A percentile compares a stretch with the other conserved stretches of the same genome.
Evolutionary conservation across 306 rosid species (phyloP).

Genomic region (Clitoria ternatea): DNA sequence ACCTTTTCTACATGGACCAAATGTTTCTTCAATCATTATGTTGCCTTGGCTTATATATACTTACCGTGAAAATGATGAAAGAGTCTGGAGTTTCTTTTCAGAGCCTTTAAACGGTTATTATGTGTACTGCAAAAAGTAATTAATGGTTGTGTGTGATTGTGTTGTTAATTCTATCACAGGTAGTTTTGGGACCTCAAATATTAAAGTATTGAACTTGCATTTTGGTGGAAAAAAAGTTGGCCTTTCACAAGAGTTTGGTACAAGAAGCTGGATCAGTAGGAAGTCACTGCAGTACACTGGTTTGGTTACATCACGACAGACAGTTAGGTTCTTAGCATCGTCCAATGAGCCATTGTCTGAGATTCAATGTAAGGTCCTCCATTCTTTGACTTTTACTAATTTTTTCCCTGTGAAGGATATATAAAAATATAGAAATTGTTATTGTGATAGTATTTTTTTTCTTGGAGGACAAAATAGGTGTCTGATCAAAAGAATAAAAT

Average conservation of each 20-base stretch:
- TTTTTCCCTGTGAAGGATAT: background rate
- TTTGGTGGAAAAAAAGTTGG: constrained; percentile 37
- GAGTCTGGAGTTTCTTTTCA: background rate
- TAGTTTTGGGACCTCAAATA: constrained; percentile 52
- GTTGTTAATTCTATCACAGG: constrained; percentile 41
- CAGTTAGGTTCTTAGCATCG: constrained; percentile 27
- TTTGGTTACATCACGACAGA: constrained; percentile 33
- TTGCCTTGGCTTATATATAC: constrained; percentile 10
- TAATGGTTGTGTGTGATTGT: background rate
- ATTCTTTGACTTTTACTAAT: background rate
- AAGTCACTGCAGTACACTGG: constrained; percentile 42
- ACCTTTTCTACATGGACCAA: too few species aligned
- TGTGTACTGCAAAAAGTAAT: background rate
- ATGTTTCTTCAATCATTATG: constrained; percentile 17
- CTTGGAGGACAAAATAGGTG: too few species aligned
- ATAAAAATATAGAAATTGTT: too few species aligned
- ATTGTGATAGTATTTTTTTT: too few species aligned
- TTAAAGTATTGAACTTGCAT: constrained; percentile 41
- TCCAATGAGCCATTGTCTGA: constrained; percentile 26
- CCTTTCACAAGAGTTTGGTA: constrained; percentile 35
- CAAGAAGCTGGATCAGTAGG: constrained; percentile 48
- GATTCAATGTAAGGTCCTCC: constrained; percentile 44
- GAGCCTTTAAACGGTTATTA: background rate
- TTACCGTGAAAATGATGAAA: constrained; percentile 10
- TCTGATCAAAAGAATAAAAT: too few species aligned